Percentiles rank a stretch among this genome's conserved stretches.
Conservation (phyloP, 129 eudicot genomes). For the Silybum marianum region DNA sequence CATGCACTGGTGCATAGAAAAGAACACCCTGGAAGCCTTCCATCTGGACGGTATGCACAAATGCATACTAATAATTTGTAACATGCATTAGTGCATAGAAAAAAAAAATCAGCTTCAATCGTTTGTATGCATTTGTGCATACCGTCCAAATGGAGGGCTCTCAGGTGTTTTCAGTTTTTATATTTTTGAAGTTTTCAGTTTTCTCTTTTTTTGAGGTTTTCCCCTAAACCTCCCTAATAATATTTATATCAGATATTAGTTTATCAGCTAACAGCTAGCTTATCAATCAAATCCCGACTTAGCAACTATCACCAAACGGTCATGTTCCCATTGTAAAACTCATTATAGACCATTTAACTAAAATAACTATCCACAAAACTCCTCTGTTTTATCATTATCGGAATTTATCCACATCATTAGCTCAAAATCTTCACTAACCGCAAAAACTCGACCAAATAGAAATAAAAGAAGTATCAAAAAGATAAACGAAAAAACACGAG, state of each 20-base stretch:
- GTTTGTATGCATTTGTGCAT: no score
- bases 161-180: no score
- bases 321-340: background rate
- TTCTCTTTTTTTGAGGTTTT: no score
- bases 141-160: no score
- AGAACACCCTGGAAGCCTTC: no score
- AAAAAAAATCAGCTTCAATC: no score
- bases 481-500: slow-evolving; percentile 4
- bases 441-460: background rate
- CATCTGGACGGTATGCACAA: no score
- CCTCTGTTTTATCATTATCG: background rate
- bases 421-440: background rate
- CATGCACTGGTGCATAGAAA: no score
- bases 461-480: background rate
- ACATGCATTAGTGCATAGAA: no score
- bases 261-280: background rate
- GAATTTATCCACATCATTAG: background rate
- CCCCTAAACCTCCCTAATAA: no score
- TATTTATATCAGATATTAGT: background rate
- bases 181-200: no score
- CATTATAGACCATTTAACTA: background rate
- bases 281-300: background rate
- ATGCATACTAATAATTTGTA: no score
- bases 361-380: background rate
- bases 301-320: background rate